Evolutionary conservation across 176 grass and related monocot genomes (phyloP), one percentile per base, ranked within the genome.

Genomic region (Juncus effusus): DNA sequence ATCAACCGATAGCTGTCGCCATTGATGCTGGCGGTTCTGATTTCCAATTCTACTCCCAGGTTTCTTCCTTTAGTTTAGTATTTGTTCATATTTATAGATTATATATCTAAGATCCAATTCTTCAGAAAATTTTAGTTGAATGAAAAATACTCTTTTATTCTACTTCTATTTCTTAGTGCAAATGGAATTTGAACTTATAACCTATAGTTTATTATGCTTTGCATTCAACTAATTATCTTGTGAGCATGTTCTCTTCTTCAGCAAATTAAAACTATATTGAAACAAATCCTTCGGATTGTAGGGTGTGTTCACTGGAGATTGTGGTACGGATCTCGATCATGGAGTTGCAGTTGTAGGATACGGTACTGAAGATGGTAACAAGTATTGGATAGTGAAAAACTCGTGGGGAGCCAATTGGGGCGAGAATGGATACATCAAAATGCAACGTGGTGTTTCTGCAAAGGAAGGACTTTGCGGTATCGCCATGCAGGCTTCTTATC

Each of bases 401-500:
- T 93, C 89, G 0, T 93, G 89, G 89, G 89, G 84, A 1, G 51
- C 36, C 3, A 10, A n/a, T 0, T 93, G 89, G 89, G 89, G 89
- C 0, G 84, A 93, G 37, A 37, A 7, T 1, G 84, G 89, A 0
- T 93, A 87, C 16, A 75, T 93, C 42, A 82, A 40, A 58, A 93
- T 93, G 84, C 83, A 65, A 65, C 80, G 83, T 55, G 74, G 60
- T 58, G 13, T 84, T 54, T 65, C 12, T 2, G 80, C 55, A 39
- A 77, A 79, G 77, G 84, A 93, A 42, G 89, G 89, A 16, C 68
- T 88, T 36, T 93, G 89, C 37, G 89, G 89, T 58, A 88, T 93
- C 16, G 80, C 83, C 66, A 88, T 81, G 42, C 78, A 80, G 8
- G 81, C 84, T 2, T 82, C 81, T 4, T 88, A 67, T 42, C 81